These are phyloP conservation scores for Neofusicoccum cordaticola DNA, from an alignment of 2,329 filamentous ascomycete species.

Conservation along the genomic window DNA sequence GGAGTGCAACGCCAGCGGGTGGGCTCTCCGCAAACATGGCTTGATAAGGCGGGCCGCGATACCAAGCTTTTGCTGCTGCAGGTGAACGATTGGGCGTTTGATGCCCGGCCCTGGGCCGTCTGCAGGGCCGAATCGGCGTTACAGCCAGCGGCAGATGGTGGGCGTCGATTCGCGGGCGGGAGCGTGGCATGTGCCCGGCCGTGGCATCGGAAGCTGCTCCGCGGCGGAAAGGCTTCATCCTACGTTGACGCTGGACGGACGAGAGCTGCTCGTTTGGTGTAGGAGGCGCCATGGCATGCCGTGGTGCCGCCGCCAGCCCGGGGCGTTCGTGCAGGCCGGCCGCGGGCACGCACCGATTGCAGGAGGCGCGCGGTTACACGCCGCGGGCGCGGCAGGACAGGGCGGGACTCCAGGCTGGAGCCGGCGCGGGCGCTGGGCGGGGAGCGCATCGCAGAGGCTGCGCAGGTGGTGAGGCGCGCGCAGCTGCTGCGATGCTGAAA, in stretches of 20 bases:
- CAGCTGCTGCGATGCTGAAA: background rate
- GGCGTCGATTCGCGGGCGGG: background rate
- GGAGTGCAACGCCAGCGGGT: background rate
- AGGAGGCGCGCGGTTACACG: background rate
- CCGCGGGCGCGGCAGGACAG: background rate
- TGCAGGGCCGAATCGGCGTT: slow-evolving; percentile 5
- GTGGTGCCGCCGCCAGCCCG: background rate
- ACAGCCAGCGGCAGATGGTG: no score
- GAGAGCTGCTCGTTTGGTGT: background rate
- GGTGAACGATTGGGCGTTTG: background rate
- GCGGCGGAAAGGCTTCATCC: background rate
- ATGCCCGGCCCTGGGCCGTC: background rate
- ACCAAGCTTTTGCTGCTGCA: slow-evolving; percentile 6
- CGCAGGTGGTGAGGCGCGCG: background rate
- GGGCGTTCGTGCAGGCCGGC: no score
- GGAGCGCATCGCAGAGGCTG: background rate
- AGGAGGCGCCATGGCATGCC: background rate
- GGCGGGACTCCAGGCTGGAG: background rate
- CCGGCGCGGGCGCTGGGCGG: background rate
- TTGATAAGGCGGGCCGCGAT: slow-evolving; percentile 8
- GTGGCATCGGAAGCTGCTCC: background rate
- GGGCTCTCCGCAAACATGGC: background rate
- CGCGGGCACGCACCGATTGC: no score
- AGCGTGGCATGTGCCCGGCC: background rate
- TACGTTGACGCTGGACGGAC: slow-evolving; percentile 2